phyloP scores from a whole-genome alignment of 495 filamentous ascomycete species.

The Trichoderma parareesei region DNA sequence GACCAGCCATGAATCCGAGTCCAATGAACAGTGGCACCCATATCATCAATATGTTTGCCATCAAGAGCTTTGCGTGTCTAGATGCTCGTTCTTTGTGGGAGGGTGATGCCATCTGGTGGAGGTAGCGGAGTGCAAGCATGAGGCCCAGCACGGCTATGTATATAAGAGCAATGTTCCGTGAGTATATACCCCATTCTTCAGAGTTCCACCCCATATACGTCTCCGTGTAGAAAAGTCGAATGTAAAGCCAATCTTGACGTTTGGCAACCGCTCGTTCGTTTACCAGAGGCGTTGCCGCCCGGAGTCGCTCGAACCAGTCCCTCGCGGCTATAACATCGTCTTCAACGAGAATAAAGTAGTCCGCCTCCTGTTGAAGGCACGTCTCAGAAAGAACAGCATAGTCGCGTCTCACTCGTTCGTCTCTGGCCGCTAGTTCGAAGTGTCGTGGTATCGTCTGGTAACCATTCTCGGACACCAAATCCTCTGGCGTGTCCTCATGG shows the following conservation, averaged over 20 bases:
- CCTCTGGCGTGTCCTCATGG: slow-evolving; percentile 25
- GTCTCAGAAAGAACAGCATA: slow-evolving; percentile 42
- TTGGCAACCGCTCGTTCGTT: slow-evolving; percentile 9
- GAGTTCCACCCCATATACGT: slow-evolving; percentile 48
- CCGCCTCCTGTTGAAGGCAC: slow-evolving; percentile 37
- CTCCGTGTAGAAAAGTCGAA: slow-evolving; percentile 53
- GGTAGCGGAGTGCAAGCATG: neutral
- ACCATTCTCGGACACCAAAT: neutral
- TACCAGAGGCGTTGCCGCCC: slow-evolving; percentile 30
- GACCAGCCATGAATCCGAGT: slow-evolving; percentile 32
- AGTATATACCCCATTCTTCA: slow-evolving; percentile 40
- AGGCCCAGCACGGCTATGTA: slow-evolving; percentile 4
- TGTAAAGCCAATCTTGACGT: slow-evolving; percentile 31
- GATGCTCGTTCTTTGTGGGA: neutral
- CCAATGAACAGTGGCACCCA: slow-evolving; percentile 27
- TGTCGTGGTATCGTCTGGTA: slow-evolving; percentile 5
- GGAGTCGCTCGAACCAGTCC: slow-evolving; percentile 41
- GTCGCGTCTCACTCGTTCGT: slow-evolving; percentile 23
- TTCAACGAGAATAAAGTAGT: slow-evolving; percentile 46
- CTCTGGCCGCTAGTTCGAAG: neutral
- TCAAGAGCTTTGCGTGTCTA: neutral
- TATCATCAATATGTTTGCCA: slow-evolving; percentile 10
- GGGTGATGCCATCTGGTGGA: neutral
- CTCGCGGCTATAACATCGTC: slow-evolving; percentile 47
- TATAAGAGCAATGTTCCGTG: slow-evolving; percentile 15